Conservation (phyloP, 164 flowering plant species). For the Platanus orientalis region DNA sequence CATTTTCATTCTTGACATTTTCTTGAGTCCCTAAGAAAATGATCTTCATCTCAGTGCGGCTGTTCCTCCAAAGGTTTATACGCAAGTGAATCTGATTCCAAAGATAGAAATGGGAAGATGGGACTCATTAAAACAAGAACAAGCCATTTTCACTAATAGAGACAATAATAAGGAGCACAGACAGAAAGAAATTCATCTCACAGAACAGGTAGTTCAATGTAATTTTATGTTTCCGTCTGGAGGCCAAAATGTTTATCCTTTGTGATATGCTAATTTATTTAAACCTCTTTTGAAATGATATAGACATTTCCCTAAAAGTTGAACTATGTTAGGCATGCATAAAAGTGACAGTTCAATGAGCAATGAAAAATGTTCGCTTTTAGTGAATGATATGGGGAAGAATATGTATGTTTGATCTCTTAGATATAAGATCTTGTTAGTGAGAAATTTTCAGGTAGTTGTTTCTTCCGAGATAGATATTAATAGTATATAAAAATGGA, state of each 20-base stretch:
- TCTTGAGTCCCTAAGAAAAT: conserved; percentile 1
- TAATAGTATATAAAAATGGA: too few relatives aligned
- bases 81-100: conserved; percentile 18
- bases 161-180: conserved; percentile 10
- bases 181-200: conserved; percentile 20
- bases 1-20: not conserved
- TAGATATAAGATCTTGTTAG: too few relatives aligned
- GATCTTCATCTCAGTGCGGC: conserved; percentile 26
- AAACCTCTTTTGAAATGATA: not conserved
- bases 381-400: too few relatives aligned
- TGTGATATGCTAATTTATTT: not conserved
- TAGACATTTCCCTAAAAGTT: not conserved
- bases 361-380: too few relatives aligned
- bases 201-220: conserved; percentile 28
- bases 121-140: conserved; percentile 39
- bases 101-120: conserved; percentile 45
- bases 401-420: too few relatives aligned
- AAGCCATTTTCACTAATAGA: conserved; percentile 17
- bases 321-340: not conserved
- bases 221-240: not conserved
- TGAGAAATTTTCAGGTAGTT: too few relatives aligned
- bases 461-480: too few relatives aligned
- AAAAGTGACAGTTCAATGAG: not conserved
- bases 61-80: conserved; percentile 20
- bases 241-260: not conserved